Base-by-base conservation (phyloP, 805 yeast genomes). In the Zygoascus ofunaensis region DNA sequence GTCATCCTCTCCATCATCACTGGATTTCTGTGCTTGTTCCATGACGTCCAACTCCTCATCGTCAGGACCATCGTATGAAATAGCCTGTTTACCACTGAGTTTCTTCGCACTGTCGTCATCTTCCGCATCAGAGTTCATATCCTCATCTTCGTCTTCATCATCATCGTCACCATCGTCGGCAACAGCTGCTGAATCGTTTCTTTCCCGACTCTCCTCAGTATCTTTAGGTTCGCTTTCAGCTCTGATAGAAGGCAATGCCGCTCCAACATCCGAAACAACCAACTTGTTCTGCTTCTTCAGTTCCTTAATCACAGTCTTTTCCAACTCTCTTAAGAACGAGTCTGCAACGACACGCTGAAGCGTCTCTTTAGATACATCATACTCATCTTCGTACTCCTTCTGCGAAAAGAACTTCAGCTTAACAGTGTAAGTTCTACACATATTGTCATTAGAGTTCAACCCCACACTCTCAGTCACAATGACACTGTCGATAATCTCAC, bases 21-120 rank as follows among this genome's bases (percentile, higher is more conserved):
- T 48, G 14, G 57, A 53, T 43, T 63, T 66, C 34, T 89, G 78
- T 55, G 81, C 94, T 57, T 74, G 74, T 65, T 80, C 80, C 89
- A 86, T 84, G 42, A 85, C 84, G 61, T 87, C 97, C 49, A 85
- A 70, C 60, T 89, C 97, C 24, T 87, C 97, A 50, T 89, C 97
- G 65, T 89, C 97, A 28, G 96, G 95, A 14, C 79, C 95, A 51
- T 89, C 97, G 55, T 87, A 87, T 1, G 96, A 87, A 34, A 84
- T 90, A 15, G 94, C 80, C 66, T 89, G 95, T 55, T 87, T 86
- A 33, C 79, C 71, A 53, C 80, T 81, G 43, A 34, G 30, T 4
- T 37, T 43, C 34, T 42, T 45, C 20, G 42, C 43, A 21, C 39
- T 43, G 14, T 48, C 49, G 48, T 73, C 65, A 56, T 73, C 77